Conservation (phyloP, 1,139 yeast species). For the Yamadazyma spencermartinsiae region DNA sequence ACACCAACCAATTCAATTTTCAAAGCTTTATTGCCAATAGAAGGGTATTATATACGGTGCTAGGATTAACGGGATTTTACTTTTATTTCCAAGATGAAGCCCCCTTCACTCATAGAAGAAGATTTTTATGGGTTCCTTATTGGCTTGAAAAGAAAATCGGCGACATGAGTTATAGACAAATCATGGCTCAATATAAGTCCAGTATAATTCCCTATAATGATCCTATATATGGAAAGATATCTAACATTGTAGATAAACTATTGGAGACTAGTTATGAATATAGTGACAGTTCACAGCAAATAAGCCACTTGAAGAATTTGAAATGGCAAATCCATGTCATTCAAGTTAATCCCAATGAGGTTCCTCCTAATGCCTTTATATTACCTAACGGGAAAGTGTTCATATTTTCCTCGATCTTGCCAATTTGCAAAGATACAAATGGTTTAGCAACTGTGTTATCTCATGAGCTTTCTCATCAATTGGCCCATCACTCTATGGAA, state of each 20-base stretch:
- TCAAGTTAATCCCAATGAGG: constrained; percentile 53
- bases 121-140: constrained; percentile 74
- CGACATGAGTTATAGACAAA: constrained; percentile 61
- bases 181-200: constrained; percentile 48
- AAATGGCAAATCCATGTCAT: constrained; percentile 87
- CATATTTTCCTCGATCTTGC: constrained; percentile 76
- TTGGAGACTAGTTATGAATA: constrained; percentile 55
- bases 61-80: constrained; percentile 45
- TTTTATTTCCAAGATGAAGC: constrained; percentile 72
- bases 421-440: constrained; percentile 78
- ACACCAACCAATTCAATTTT: constrained; percentile 13
- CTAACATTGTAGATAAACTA: constrained; percentile 60
- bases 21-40: constrained; percentile 18
- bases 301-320: constrained; percentile 36
- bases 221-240: constrained; percentile 58
- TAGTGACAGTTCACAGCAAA: constrained; percentile 23
- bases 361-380: constrained; percentile 93
- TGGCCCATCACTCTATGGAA: constrained; percentile 91
- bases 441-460: constrained; percentile 92
- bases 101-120: constrained; percentile 72
- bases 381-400: constrained; percentile 95
- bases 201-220: constrained; percentile 53
- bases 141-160: constrained; percentile 71
- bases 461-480: constrained; percentile 91
- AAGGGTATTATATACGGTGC: constrained; percentile 20